Percentiles rank a stretch among this genome's conserved stretches.
These are phyloP conservation scores for Teratosphaeria nubilosa DNA, from an alignment of 2,329 filamentous ascomycete species.

Conservation along the genomic window DNA sequence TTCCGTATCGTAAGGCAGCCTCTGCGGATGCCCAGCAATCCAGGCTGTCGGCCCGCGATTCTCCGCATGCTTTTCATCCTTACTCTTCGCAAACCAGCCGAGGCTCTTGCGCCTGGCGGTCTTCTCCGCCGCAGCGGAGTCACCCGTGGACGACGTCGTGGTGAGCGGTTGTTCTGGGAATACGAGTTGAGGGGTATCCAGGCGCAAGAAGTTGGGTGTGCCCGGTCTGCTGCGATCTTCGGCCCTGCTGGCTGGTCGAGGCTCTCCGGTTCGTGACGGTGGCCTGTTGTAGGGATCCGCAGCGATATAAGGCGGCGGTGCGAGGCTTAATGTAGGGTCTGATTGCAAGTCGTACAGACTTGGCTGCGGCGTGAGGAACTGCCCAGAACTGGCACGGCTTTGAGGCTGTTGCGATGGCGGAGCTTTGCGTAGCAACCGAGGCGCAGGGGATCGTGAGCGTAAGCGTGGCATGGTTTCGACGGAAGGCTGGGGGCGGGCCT, in stretches of 20 bases:
- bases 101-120: constrained; percentile 19
- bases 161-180: not conserved
- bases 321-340: not conserved
- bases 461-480: not conserved
- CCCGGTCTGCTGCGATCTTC: constrained; percentile 1
- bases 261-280: not conserved
- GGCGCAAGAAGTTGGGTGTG: constrained; percentile 4
- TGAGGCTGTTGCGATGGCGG: not conserved
- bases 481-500: not conserved
- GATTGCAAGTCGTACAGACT: not conserved
- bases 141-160: not conserved
- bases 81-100: constrained; percentile 23
- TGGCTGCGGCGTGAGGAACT: not conserved
- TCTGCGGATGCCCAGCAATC: constrained; percentile 49
- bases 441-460: not conserved
- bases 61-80: constrained; percentile 18
- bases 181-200: constrained; percentile 2
- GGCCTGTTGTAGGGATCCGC: not conserved
- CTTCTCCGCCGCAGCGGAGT: constrained; percentile 1
- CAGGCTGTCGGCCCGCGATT: constrained; percentile 38
- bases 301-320: not conserved
- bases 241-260: not conserved
- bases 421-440: not conserved
- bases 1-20: constrained; percentile 45
- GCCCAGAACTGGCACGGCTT: not conserved